Conservation (phyloP, 441 rosid genomes). For the Adansonia rubrostipa region DNA sequence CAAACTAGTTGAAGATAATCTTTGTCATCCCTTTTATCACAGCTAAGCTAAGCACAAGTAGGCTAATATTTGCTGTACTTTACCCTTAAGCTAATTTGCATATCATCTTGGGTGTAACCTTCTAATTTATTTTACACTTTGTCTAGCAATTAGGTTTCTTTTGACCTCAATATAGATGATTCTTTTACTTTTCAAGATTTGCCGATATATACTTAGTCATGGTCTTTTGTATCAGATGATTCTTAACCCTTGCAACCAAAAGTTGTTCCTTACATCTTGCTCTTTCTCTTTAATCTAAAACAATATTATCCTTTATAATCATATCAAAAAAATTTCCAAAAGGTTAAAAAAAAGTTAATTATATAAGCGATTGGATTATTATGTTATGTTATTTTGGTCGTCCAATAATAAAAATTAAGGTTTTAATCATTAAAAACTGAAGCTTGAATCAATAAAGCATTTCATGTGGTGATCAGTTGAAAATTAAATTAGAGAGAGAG, state of each 20-base stretch:
- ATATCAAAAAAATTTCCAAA: background rate
- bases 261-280: background rate
- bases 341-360: background rate
- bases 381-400: too few relatives aligned
- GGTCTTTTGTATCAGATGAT: background rate
- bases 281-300: background rate
- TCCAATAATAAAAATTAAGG: too few relatives aligned
- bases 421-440: too few relatives aligned
- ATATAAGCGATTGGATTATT: background rate
- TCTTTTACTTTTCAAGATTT: constrained; percentile 4
- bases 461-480: too few relatives aligned
- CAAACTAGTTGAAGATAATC: background rate
- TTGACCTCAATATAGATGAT: background rate
- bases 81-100: background rate
- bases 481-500: too few relatives aligned
- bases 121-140: background rate
- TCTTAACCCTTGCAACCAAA: background rate
- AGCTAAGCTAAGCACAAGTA: background rate
- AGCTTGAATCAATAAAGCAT: too few relatives aligned
- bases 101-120: background rate
- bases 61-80: background rate
- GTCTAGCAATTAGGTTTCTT: background rate
- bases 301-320: background rate
- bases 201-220: background rate
- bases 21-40: background rate